Percentiles rank a stretch among this genome's conserved stretches.
Conservation (phyloP, 257 asterid species). For the Solanum pinnatisectum region DNA sequence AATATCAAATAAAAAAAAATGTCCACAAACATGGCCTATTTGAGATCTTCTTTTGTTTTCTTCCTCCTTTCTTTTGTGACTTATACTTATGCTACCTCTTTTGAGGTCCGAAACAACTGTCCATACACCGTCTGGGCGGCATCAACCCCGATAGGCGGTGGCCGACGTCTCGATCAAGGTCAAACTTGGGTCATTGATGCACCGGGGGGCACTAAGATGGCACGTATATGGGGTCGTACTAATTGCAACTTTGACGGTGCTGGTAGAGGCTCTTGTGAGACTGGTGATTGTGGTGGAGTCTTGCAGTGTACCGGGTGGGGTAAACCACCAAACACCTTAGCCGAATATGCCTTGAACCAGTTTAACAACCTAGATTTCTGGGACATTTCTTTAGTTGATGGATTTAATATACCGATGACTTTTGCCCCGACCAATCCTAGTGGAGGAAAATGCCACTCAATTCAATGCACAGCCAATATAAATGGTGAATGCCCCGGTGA, state of each 20-base stretch:
- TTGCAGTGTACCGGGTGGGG: slow-evolving; percentile 5
- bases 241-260: slow-evolving; percentile 11
- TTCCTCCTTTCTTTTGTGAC: not conserved
- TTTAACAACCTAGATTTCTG: slow-evolving; percentile 19
- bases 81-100: slow-evolving; percentile 5
- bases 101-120: slow-evolving; percentile 20
- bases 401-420: slow-evolving; percentile 48
- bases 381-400: slow-evolving; percentile 38
- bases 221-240: slow-evolving; percentile 32
- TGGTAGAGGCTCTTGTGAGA: slow-evolving; percentile 16
- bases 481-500: slow-evolving; percentile 31
- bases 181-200: slow-evolving; percentile 11
- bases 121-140: slow-evolving; percentile 34
- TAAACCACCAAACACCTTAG: slow-evolving; percentile 29
- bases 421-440: slow-evolving; percentile 26
- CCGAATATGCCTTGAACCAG: slow-evolving; percentile 35
- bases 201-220: slow-evolving; percentile 2
- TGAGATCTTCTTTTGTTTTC: not conserved
- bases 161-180: not conserved
- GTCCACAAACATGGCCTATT: not conserved
- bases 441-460: slow-evolving; percentile 17
- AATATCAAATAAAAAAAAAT: not conserved
- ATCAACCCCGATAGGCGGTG: slow-evolving; percentile 17
- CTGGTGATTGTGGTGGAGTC: slow-evolving; percentile 26
- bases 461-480: slow-evolving; percentile 27